Base-by-base conservation (phyloP, 1,284 basidiomycete genomes). In the Hypsizygus ulmarius region DNA sequence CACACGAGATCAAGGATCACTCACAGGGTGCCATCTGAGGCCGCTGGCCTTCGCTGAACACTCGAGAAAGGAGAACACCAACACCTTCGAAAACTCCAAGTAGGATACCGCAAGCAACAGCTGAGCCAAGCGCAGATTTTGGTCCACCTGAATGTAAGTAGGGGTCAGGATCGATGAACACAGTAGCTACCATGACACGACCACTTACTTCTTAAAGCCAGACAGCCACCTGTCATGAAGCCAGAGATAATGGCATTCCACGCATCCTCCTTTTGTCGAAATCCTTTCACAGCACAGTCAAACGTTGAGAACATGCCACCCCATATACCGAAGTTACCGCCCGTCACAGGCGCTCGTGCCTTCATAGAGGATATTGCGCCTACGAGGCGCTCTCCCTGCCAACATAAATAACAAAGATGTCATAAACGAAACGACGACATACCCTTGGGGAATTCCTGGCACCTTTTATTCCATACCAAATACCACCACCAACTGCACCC, bases 171-270 rank as follows among this genome's bases (percentile, higher is more conserved):
- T 5, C 6, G 39, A 28, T 7, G 15, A 16, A 15, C 27, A 32
- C 7, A 6, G 7, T 4, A 7, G 30, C 1, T 2, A 3, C 30
- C 28, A 12, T 29, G 32, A 29, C 12, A 30, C 25, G 27, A 14
- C 12, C 32, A 86, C 91, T 73, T 69, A 97, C 95, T 90, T 71
- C 96, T 82, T 53, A 92, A 82, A 45, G 97, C 97, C 44, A 99
- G 71, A 66, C 91, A 96, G 49, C 96, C 96, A 70, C 97, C 97
- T 21, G 96, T 98, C 81, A 97, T 82, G 75, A 99, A 99, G 36
- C 97, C 96, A 39, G 96, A 93, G 48, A 97, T 90, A 64, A 99
- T 98, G 35, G 94, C 94, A 67, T 99, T 99, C 94, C 95, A 99
- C 43, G 95, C 91, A 69, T 99, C 97, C 71, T 99, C 97, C 69